Evolutionary conservation across 2,329 filamentous ascomycete species (phyloP).

Genomic region (Colletotrichum higginsianum): DNA sequence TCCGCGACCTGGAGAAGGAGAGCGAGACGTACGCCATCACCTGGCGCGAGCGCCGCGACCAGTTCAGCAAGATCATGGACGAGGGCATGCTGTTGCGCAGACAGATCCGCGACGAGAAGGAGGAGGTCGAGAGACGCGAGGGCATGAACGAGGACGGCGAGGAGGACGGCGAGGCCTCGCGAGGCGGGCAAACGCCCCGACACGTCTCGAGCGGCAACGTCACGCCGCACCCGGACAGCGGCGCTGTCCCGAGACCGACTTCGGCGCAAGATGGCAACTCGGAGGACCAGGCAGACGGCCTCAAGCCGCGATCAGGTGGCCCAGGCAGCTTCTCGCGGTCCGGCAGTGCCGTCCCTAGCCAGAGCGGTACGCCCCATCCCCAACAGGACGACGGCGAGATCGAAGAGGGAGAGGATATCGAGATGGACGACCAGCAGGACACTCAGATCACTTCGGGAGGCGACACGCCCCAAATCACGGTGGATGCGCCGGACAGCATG

Average conservation of each 20-base stretch:
- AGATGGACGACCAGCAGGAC: conserved; percentile 68
- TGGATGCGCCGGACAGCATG: conserved; percentile 73
- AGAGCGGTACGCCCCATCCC: conserved; percentile 53
- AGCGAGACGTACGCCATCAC: conserved; percentile 85
- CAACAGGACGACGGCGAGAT: conserved; percentile 52
- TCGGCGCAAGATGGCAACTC: conserved; percentile 49
- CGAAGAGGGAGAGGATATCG: conserved; percentile 68
- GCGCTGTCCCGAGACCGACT: conserved; percentile 52
- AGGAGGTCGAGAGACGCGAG: conserved; percentile 90
- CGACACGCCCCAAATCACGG: conserved; percentile 63
- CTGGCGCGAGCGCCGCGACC: conserved; percentile 87
- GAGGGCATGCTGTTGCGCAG: conserved; percentile 90
- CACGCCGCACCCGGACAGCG: conserved; percentile 65
- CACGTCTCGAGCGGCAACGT: conserved; percentile 66
- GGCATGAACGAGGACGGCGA: conserved; percentile 82
- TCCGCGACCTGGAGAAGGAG: conserved; percentile 87
- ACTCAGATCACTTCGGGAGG: conserved; percentile 55
- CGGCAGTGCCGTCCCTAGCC: conserved; percentile 57
- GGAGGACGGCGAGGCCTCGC: conserved; percentile 66
- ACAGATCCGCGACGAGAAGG: conserved; percentile 94
- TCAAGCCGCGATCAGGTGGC: conserved; percentile 39
- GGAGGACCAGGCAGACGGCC: conserved; percentile 50
- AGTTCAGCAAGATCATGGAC: conserved; percentile 90
- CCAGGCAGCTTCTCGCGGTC: conserved; percentile 50
- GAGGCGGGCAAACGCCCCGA: conserved; percentile 65